phyloP scores from a whole-genome alignment of 805 yeast species.

The Lachancea sp. region DNA sequence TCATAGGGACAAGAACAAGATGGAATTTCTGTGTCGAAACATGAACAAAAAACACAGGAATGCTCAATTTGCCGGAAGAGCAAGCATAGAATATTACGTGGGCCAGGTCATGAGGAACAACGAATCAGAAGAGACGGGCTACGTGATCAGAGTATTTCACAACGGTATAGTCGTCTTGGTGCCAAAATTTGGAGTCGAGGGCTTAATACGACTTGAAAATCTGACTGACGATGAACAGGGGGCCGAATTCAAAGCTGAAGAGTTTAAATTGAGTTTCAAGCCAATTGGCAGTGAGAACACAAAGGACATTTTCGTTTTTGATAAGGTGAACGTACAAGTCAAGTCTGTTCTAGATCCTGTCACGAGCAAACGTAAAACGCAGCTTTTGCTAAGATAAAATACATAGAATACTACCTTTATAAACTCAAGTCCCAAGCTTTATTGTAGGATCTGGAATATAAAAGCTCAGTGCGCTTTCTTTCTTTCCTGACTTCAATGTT shows the following conservation, averaged over 20 bases:
- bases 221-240: conserved; percentile 57
- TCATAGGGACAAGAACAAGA: conserved; percentile 82
- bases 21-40: conserved; percentile 83
- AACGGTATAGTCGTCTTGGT: conserved; percentile 94
- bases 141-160: conserved; percentile 83
- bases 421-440: background rate
- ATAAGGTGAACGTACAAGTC: conserved; percentile 76
- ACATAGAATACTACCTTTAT: background rate
- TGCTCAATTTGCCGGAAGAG: conserved; percentile 98
- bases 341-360: conserved; percentile 75
- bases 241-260: conserved; percentile 70
- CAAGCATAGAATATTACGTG: conserved; percentile 94
- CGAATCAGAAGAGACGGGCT: conserved; percentile 78
- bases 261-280: conserved; percentile 56
- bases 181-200: conserved; percentile 94
- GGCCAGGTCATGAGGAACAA: conserved; percentile 94
- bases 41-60: conserved; percentile 93
- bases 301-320: conserved; percentile 66
- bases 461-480: background rate
- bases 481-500: conserved; percentile 46
- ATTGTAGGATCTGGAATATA: background rate
- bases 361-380: conserved; percentile 91
- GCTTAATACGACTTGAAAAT: conserved; percentile 76
- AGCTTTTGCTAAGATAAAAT: conserved; percentile 48
- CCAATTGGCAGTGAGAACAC: conserved; percentile 38